Evolutionary conservation across 2,329 filamentous ascomycete genomes (phyloP), one percentile per base, ranked within the genome.

Genomic region (Penicillium occitanis): DNA sequence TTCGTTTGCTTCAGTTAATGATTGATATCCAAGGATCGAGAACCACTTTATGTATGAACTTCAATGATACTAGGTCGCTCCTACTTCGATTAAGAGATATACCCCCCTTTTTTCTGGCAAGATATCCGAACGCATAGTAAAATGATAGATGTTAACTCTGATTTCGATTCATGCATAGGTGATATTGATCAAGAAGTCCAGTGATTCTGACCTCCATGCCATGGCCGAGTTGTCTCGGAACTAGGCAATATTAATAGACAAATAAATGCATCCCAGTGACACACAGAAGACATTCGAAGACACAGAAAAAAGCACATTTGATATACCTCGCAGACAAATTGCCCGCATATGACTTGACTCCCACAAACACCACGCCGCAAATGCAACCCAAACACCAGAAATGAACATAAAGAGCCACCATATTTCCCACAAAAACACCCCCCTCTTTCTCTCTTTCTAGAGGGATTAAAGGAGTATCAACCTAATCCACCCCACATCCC

Each of bases 401-500:
- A 62, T 14, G 19, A 37, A 48, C 11, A 30, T 19, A 44, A n/a
- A 33, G 6, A 57, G 2, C 33, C 17, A 35, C 50, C 51, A 44
- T 44, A 19, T 13, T 28, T 22, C 17, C 7, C 42, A 11, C 37
- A 5, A 48, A 57, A 25, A 10, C 5, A 33, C n/a, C 57, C 65
- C 25, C 25, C 25, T 25, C 25, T 25, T 25, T 25, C 25, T 25
- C 25, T 25, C 25, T 25, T 25, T 25, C 25, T 25, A 25, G 25
- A 25, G 25, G 25, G 25, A 3, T 25, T 25, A 25, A 3, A 25
- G 25, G 25, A 25, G 25, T 25, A 4, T 25, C 25, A 25, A 25
- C 25, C 90, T 80, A 81, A 84, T 71, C 90, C 90, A 57, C 88
- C 91, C 90, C 90, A 93, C 55, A 89, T 86, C 13, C 91, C 91